phyloP scores from a whole-genome alignment of 2,329 filamentous ascomycete genomes.

The Alternaria triticina region DNA sequence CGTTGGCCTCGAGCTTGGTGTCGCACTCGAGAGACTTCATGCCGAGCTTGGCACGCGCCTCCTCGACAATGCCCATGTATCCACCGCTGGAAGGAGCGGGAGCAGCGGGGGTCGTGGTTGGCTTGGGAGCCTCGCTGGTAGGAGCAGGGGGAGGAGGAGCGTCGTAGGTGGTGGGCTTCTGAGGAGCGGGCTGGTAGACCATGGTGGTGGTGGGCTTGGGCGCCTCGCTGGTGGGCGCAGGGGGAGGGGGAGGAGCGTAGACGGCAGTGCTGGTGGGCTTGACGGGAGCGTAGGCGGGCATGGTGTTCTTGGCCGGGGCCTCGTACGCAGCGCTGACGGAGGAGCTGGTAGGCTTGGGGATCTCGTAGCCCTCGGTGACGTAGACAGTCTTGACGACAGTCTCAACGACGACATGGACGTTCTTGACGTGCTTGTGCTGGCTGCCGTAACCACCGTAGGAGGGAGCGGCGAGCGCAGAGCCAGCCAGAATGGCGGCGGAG shows the following conservation, averaged over 20 bases:
- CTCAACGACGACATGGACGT: constrained; percentile 35
- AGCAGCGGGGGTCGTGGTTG: constrained; percentile 9
- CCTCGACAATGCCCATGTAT: constrained; percentile 36
- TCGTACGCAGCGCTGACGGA: background rate
- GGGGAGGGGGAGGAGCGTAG: constrained; percentile 3
- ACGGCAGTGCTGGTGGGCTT: background rate
- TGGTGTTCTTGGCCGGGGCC: constrained; percentile 5
- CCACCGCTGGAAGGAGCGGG: constrained; percentile 19
- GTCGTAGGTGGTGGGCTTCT: constrained; percentile 3
- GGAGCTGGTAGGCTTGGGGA: background rate
- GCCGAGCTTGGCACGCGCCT: constrained; percentile 39
- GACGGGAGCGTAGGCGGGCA: constrained; percentile 6
- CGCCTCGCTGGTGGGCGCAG: constrained; percentile 5
- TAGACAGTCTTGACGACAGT: constrained; percentile 36
- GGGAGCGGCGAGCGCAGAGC: constrained; percentile 37
- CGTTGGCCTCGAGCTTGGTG: constrained; percentile 34
- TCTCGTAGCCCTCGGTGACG: constrained; percentile 24
- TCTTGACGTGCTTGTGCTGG: constrained; percentile 26
- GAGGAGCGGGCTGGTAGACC: background rate
- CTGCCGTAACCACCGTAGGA: constrained; percentile 10
- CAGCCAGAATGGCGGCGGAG: constrained; percentile 38
- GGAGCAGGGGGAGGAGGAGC: constrained; percentile 8
- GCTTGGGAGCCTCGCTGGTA: constrained; percentile 9
- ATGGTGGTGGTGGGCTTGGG: constrained; percentile 1
- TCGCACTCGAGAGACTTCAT: constrained; percentile 23